Conservation (phyloP, 768 basidiomycete genomes). For the Multifurca ochricompacta region DNA sequence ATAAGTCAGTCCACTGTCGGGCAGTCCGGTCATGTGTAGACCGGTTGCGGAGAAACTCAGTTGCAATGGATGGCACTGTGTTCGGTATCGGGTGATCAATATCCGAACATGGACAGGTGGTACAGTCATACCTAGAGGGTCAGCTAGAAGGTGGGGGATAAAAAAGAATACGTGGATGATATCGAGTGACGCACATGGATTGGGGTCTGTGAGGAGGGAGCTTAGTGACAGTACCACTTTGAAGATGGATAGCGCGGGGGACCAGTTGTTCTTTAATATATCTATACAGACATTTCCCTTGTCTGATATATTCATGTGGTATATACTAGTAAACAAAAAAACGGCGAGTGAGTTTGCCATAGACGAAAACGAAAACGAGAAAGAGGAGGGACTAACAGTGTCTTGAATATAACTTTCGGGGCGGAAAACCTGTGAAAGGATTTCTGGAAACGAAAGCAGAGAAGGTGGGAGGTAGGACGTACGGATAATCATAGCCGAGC, state of each 20-base stretch:
- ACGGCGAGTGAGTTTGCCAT: neutral
- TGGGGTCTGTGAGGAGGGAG: slow-evolving; percentile 88
- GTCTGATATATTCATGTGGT: slow-evolving; percentile 87
- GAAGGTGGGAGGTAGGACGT: slow-evolving; percentile 24
- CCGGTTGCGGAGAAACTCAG: slow-evolving; percentile 27
- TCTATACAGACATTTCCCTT: slow-evolving; percentile 78
- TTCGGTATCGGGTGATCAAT: neutral
- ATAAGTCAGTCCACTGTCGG: slow-evolving; percentile 32
- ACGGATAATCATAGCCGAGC: slow-evolving; percentile 76
- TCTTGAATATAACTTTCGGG: slow-evolving; percentile 67
- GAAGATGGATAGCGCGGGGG: slow-evolving; percentile 86
- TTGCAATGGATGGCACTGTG: slow-evolving; percentile 29
- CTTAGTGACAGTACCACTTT: slow-evolving; percentile 93
- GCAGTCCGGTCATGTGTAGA: slow-evolving; percentile 35
- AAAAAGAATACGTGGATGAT: neutral
- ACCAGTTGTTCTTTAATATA: slow-evolving; percentile 92
- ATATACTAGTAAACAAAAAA: slow-evolving; percentile 47
- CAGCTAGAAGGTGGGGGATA: slow-evolving; percentile 9
- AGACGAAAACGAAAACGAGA: too few relatives aligned
- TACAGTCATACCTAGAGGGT: slow-evolving; percentile 17
- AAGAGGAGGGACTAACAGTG: slow-evolving; percentile 40
- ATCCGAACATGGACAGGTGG: neutral
- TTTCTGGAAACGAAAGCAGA: neutral
- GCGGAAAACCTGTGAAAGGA: slow-evolving; percentile 56
- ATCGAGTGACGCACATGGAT: slow-evolving; percentile 58